Base-by-base conservation (phyloP, 371 early-diverging fungal species). In the Actinomucor elegans region DNA sequence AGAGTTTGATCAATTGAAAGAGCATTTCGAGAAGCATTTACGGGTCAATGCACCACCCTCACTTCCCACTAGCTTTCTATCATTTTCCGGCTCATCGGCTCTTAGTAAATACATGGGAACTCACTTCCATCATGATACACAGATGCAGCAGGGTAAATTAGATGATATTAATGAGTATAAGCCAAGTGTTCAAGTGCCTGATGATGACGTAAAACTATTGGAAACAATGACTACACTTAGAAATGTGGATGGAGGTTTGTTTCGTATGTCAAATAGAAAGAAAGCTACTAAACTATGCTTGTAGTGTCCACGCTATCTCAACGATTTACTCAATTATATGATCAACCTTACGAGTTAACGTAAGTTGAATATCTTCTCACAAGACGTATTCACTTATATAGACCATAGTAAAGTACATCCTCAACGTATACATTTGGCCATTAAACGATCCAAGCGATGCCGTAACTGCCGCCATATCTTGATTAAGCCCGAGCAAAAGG, bases 401-500 rank as follows among this genome's bases (percentile, higher is more conserved):
- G 4, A 17, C 12, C 1, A 49, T 49, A 77, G 75, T 18, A 64
- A 80, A n/a, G 68, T 86, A 15, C 77, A 77, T 26, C 96, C 96
- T n/a, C 90, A 90, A 60, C 86, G 94, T 15, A 85, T 94, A 36
- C 91, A 89, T 53, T 75, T 97, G 26, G 82, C 91, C 17, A 91
- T 91, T 55, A 94, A 94, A 63, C 83, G 88, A 33, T 78, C 92
- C 2, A 91, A 91, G 47, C 84, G 94, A 35, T 97, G 97, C 59
- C 81, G 91, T 17, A 69, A 79, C 4, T 97, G 97, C 69, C 86
- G 91, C 20, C 91, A 93, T 52, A 88, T 94, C 28, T 67, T 97
- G 18, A 88, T 93, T 56, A 94, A 93, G 62, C 96, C 96, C 0
- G 95, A 95, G 46, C 88, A 88, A 61, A 94, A 94, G 59, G 93